These are phyloP conservation scores for Quillaja saponaria DNA, from an alignment of 306 rosid species.

Conservation along the genomic window DNA sequence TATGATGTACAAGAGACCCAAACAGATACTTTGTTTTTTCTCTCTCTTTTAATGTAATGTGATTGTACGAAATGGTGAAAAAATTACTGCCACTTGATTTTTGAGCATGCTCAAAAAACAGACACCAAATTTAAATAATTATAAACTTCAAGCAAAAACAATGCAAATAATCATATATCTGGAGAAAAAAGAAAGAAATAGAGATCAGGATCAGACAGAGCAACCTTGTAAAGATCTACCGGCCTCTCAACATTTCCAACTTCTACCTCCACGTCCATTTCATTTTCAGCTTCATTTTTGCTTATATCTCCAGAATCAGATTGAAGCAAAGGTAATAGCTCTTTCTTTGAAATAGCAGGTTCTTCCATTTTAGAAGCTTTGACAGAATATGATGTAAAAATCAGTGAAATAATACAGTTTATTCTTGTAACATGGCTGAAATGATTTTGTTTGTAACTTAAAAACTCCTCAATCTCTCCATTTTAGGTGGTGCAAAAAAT, in stretches of 20 bases:
- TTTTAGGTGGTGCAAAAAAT: no score
- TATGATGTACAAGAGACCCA: not conserved
- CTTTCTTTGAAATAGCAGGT: constrained; percentile 37
- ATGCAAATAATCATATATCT: not conserved
- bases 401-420: constrained; percentile 34
- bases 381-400: constrained; percentile 79
- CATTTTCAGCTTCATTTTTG: constrained; percentile 41
- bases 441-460: no score
- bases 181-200: not conserved
- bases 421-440: no score
- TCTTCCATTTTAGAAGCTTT: constrained; percentile 59
- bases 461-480: no score
- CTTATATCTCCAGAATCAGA: constrained; percentile 39
- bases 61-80: not conserved
- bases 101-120: not conserved
- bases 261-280: constrained; percentile 58
- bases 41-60: not conserved
- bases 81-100: not conserved
- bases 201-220: not conserved
- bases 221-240: constrained; percentile 93
- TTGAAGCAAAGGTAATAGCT: constrained; percentile 34
- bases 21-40: not conserved
- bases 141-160: no score
- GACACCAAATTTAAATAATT: not conserved
- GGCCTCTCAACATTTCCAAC: constrained; percentile 93